phyloP scores from a whole-genome alignment of 305 asterid genomes.

The Fraxinus sp. region DNA sequence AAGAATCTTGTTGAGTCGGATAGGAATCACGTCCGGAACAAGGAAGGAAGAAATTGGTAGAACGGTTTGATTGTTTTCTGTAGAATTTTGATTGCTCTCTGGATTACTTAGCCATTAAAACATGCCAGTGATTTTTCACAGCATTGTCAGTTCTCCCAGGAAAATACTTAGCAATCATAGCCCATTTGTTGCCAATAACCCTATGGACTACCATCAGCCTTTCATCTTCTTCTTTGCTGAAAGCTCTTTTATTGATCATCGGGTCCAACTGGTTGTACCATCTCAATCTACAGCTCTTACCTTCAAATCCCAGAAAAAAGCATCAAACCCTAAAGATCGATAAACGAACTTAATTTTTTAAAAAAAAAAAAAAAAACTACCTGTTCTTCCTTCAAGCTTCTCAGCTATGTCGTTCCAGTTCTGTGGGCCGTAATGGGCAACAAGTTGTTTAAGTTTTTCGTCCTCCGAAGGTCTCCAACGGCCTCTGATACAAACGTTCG shows the following conservation, averaged over 20 bases:
- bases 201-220: constrained; percentile 43
- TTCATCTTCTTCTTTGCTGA: constrained; percentile 47
- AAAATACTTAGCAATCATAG: constrained; percentile 44
- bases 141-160: constrained; percentile 61
- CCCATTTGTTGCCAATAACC: constrained; percentile 55
- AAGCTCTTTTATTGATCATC: constrained; percentile 43
- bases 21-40: background rate
- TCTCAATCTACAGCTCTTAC: constrained; percentile 61
- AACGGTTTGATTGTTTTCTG: constrained; percentile 20
- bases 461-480: constrained; percentile 61
- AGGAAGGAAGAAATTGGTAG: background rate
- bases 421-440: constrained; percentile 45
- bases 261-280: constrained; percentile 63
- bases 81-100: constrained; percentile 33
- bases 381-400: constrained; percentile 47
- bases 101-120: constrained; percentile 44
- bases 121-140: constrained; percentile 65
- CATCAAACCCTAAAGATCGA: background rate
- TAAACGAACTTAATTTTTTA: background rate
- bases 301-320: constrained; percentile 18
- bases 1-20: background rate
- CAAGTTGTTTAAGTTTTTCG: constrained; percentile 43
- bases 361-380: constrained; percentile 9
- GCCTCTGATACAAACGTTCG: constrained; percentile 30
- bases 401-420: constrained; percentile 55